These are phyloP conservation scores for Xylariaceae sp. DNA, from an alignment of 2,329 filamentous ascomycete species.

Conservation along the genomic window DNA sequence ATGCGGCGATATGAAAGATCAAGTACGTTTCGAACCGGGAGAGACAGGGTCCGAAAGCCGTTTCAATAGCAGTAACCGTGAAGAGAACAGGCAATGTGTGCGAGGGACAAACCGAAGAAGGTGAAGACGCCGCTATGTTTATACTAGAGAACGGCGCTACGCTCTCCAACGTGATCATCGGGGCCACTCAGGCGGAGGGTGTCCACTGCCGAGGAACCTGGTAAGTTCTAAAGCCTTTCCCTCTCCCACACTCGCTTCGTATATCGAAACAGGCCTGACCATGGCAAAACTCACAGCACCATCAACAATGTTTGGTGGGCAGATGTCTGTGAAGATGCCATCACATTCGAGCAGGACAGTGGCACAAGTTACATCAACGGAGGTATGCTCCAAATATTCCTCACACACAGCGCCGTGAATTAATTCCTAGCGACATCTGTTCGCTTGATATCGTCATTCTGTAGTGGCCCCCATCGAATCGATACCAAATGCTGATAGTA, in stretches of 20 bases:
- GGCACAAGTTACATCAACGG: slow-evolving; percentile 41
- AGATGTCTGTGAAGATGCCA: slow-evolving; percentile 38
- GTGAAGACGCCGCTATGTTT: slow-evolving; percentile 25
- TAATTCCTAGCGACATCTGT: no score
- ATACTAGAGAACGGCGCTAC: slow-evolving; percentile 38
- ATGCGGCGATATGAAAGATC: slow-evolving; percentile 24
- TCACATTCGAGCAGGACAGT: slow-evolving; percentile 38
- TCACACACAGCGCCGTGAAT: no score
- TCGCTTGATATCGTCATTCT: background rate
- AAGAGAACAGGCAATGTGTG: slow-evolving; percentile 17
- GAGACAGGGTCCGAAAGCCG: background rate
- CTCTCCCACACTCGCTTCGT: background rate
- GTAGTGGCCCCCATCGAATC: background rate
- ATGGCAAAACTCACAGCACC: slow-evolving; percentile 2
- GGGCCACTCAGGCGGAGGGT: slow-evolving; percentile 42
- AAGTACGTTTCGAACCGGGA: slow-evolving; percentile 1
- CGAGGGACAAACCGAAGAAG: slow-evolving; percentile 24
- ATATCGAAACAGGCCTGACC: background rate
- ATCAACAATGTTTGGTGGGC: slow-evolving; percentile 33
- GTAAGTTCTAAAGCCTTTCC: background rate
- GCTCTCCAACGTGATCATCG: slow-evolving; percentile 46
- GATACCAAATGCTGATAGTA: background rate
- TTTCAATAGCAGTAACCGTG: background rate
- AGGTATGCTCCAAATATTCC: no score
- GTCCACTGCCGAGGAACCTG: slow-evolving; percentile 42